Evolutionary conservation across 2,329 filamentous ascomycete genomes (phyloP), one percentile per base, ranked within the genome.

Genomic region (Chrysoporthe cubensis): DNA sequence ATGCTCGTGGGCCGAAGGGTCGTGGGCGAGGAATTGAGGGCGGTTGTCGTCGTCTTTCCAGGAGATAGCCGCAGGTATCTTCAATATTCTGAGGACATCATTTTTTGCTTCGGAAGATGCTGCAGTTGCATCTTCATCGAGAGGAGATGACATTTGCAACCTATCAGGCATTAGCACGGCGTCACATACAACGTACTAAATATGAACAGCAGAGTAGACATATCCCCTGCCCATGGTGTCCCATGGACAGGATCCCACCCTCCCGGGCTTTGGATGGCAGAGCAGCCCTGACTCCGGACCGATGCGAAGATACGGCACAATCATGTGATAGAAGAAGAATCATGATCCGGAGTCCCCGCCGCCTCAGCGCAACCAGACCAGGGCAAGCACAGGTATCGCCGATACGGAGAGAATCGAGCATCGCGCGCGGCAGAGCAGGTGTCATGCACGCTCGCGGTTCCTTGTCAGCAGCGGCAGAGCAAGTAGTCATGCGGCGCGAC

Each of bases 231-330:
- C 62, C 34, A 46, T 65, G 9, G 50, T 21, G 1, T 40, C 2
- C 37, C 16, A 65, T 37, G 32, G 52, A 56, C 54, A 69, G 65
- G 54, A 69, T 69, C 68, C 68, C 68, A 34, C 68, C 68, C 68
- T 58, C 68, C 68, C 68, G 68, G 68, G 68, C 68, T 69, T 69
- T 32, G 54, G 26, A 54, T 46, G 40, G 52, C 59, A 62, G 66
- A 69, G 68, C 66, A 69, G 68, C 68, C 68, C 68, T 65, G 68
- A 69, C 68, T 69, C 62, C 64, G 46, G n/a, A 50, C 37, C 50
- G 62, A 46, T 44, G 58, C 48, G 54, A 42, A 32, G 52, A 65
- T 9, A 56, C 52, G 21, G 52, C n/a, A 60, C 62, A 56, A 32
- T 26, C 32, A 59, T 46, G 32, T 32, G 42, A 48, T 26, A 18